Evolutionary conservation across 768 basidiomycete genomes (phyloP).

Genomic region (Tricholoma matsutake): DNA sequence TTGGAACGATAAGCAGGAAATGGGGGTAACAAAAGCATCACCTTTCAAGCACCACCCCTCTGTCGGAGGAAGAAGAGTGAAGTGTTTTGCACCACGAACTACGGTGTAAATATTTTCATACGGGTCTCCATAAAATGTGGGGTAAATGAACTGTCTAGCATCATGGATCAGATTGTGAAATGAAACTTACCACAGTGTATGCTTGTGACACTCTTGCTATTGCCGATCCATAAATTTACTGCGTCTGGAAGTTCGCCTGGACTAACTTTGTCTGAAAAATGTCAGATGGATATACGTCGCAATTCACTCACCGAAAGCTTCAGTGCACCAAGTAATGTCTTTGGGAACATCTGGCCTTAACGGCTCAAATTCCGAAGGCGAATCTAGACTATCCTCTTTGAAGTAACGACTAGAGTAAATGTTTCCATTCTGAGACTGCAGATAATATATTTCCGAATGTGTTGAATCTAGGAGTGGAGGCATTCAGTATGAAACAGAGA

Average conservation of each 20-base stretch:
- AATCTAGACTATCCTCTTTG: constrained; percentile 24
- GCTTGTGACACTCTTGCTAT: constrained; percentile 71
- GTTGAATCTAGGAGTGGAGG: constrained; percentile 1
- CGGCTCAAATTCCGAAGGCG: constrained; percentile 55
- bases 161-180: background rate
- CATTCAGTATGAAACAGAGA: background rate
- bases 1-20: background rate
- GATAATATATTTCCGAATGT: constrained; percentile 51
- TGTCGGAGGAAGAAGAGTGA: constrained; percentile 85
- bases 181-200: constrained; percentile 71
- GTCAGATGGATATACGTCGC: background rate
- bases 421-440: constrained; percentile 94
- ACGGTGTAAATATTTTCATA: constrained; percentile 95
- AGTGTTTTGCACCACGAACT: constrained; percentile 79
- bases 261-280: background rate
- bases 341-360: constrained; percentile 65
- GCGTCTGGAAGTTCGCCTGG: constrained; percentile 73
- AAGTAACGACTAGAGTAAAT: constrained; percentile 52
- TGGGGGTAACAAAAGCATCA: constrained; percentile 21
- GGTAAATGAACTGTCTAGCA: background rate
- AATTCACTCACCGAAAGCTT: constrained; percentile 63
- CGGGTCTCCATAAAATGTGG: constrained; percentile 35
- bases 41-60: constrained; percentile 84
- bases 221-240: constrained; percentile 92
- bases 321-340: constrained; percentile 71